Conservation (phyloP, 2,329 filamentous ascomycete species). For the Xylariales sp. region DNA sequence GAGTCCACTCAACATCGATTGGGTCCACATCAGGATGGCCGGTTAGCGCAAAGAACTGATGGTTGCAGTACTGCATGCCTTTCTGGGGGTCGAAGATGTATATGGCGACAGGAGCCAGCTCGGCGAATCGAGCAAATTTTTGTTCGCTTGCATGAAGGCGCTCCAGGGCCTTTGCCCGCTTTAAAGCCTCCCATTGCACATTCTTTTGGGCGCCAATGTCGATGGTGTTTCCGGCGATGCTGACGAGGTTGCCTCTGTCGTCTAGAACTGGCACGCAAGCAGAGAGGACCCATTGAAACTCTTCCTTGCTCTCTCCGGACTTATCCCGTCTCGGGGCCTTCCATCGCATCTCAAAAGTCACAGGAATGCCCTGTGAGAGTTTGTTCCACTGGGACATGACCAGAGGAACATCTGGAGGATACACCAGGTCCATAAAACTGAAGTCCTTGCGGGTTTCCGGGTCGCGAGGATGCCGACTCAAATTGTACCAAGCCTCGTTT, state of each 20-base stretch:
- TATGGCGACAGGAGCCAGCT: slow-evolving; percentile 78
- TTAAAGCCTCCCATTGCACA: slow-evolving; percentile 6
- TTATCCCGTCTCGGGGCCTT: slow-evolving; percentile 3
- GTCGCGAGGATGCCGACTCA: slow-evolving; percentile 5
- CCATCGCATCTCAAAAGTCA: slow-evolving; percentile 10
- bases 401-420: slow-evolving; percentile 6
- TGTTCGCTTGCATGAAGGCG: slow-evolving; percentile 66
- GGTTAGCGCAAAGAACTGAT: slow-evolving; percentile 71
- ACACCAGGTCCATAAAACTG: slow-evolving; percentile 9
- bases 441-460: slow-evolving; percentile 1
- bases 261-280: slow-evolving; percentile 7
- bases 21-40: slow-evolving; percentile 51
- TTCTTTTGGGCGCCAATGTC: slow-evolving; percentile 9
- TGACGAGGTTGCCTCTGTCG: slow-evolving; percentile 5
- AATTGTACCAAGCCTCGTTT: slow-evolving; percentile 8
- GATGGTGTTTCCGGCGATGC: slow-evolving; percentile 8
- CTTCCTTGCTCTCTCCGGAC: not conserved
- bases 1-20: slow-evolving; percentile 64
- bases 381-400: slow-evolving; percentile 7
- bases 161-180: slow-evolving; percentile 18
- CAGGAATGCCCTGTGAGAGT: slow-evolving; percentile 2
- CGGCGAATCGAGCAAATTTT: slow-evolving; percentile 78
- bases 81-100: slow-evolving; percentile 74
- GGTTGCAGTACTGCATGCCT: slow-evolving; percentile 74
- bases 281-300: slow-evolving; percentile 7